phyloP scores from a whole-genome alignment of 2,329 filamentous ascomycete genomes.

The Aspergillus neoniger region DNA sequence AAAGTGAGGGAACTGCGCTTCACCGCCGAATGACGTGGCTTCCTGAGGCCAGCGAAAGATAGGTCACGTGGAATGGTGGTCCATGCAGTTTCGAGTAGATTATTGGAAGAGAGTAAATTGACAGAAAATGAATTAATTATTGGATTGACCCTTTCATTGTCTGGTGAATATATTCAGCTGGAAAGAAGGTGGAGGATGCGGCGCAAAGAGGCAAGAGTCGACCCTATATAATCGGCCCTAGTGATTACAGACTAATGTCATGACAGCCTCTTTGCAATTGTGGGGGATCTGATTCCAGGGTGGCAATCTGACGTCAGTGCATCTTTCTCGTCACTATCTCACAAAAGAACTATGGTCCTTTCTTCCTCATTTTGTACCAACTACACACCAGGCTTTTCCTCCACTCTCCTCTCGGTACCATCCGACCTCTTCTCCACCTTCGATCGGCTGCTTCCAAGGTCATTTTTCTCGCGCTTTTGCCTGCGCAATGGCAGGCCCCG shows the following conservation, averaged over 20 bases:
- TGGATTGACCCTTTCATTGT: too few relatives aligned
- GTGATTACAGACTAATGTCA: not conserved
- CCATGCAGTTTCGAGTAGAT: not conserved
- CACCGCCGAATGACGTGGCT: conserved; percentile 3
- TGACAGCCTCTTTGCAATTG: conserved; percentile 1
- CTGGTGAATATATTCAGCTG: too few relatives aligned
- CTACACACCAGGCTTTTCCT: not conserved
- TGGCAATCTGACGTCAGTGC: conserved; percentile 10
- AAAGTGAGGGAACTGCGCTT: not conserved
- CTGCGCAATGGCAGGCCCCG: not conserved
- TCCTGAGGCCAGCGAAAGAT: not conserved
- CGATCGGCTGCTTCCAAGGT: not conserved
- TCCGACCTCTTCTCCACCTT: not conserved
- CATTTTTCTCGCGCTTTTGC: not conserved
- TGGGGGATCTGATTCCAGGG: conserved; percentile 9
- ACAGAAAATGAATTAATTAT: not conserved
- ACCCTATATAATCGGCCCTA: not conserved
- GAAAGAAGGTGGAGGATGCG: not conserved
- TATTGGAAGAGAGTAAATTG: not conserved
- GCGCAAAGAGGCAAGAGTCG: not conserved
- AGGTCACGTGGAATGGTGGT: not conserved
- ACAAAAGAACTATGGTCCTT: not conserved
- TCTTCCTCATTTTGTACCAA: not conserved
- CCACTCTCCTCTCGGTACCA: not conserved
- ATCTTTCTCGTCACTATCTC: not conserved